phyloP scores from a whole-genome alignment of 148 eudicot species.

The Selenicereus undatus region DNA sequence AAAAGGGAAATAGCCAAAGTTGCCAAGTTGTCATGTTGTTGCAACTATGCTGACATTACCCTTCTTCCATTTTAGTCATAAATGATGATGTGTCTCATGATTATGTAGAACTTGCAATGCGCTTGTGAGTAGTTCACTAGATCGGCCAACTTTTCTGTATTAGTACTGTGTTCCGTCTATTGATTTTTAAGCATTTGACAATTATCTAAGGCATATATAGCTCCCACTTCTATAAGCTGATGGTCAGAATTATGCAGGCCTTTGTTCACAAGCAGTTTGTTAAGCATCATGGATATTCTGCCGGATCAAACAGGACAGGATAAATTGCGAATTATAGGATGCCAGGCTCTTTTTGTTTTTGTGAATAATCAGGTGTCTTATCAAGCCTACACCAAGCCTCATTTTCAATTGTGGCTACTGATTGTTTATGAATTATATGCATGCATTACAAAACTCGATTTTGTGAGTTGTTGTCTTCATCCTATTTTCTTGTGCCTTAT shows the following conservation, averaged over 20 bases:
- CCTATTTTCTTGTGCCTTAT: conserved; percentile 13
- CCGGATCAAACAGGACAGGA: conserved; percentile 81
- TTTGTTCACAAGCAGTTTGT: conserved; percentile 78
- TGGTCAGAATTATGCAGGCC: conserved; percentile 58
- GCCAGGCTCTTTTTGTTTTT: conserved; percentile 74
- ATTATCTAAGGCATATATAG: too few species aligned
- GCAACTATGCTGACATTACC: neutral
- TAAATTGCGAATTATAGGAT: conserved; percentile 72
- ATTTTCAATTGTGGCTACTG: neutral
- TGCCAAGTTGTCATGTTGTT: neutral
- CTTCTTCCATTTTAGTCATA: neutral
- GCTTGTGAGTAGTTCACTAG: neutral
- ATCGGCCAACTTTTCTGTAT: neutral
- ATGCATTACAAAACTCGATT: neutral
- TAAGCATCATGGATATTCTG: conserved; percentile 76
- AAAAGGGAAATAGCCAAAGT: neutral
- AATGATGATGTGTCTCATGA: neutral
- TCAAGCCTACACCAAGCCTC: neutral
- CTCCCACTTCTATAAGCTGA: neutral
- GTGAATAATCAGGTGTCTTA: conserved; percentile 67
- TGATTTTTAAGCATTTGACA: too few species aligned
- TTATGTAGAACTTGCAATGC: neutral
- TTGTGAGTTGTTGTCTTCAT: conserved; percentile 3
- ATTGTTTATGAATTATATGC: neutral
- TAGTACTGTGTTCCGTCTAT: too few species aligned